phyloP scores from a whole-genome alignment of 75 land plant species.

The Cunninghamia lanceolata region DNA sequence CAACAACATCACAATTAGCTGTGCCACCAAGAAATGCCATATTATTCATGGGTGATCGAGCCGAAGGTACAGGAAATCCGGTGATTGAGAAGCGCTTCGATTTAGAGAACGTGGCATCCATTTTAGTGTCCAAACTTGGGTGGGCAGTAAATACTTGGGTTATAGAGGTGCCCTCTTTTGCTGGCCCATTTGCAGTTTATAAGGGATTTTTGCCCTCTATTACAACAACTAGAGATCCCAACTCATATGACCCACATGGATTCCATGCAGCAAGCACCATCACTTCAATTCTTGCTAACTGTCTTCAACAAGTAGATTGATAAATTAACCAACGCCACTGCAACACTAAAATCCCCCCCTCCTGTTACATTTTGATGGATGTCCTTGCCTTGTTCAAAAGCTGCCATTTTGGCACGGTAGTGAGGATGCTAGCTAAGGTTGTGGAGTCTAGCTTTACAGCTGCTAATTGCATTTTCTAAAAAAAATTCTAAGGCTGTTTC shows the following conservation, averaged over 20 bases:
- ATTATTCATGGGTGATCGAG: conserved; percentile 82
- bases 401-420: no score
- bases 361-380: no score
- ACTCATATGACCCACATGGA: conserved; percentile 52
- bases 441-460: no score
- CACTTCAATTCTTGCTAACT: conserved; percentile 47
- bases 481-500: no score
- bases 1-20: conserved; percentile 17
- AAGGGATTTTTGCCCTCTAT: no score
- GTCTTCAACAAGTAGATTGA: conserved; percentile 53
- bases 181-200: conserved; percentile 79
- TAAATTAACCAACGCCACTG: no score
- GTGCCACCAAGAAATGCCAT: conserved; percentile 69
- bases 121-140: conserved; percentile 72
- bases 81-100: conserved; percentile 70
- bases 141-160: conserved; percentile 69
- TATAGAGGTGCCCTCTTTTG: conserved; percentile 63
- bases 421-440: no score
- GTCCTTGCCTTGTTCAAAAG: no score
- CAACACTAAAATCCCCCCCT: no score
- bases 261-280: conserved; percentile 64
- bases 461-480: no score
- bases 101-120: conserved; percentile 42
- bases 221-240: conserved; percentile 65
- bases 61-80: conserved; percentile 56